Percentiles rank a stretch among this genome's conserved stretches.
These are phyloP conservation scores for Myriosclerotinia duriaeana DNA, from an alignment of 2,329 filamentous ascomycete species.

Conservation along the genomic window DNA sequence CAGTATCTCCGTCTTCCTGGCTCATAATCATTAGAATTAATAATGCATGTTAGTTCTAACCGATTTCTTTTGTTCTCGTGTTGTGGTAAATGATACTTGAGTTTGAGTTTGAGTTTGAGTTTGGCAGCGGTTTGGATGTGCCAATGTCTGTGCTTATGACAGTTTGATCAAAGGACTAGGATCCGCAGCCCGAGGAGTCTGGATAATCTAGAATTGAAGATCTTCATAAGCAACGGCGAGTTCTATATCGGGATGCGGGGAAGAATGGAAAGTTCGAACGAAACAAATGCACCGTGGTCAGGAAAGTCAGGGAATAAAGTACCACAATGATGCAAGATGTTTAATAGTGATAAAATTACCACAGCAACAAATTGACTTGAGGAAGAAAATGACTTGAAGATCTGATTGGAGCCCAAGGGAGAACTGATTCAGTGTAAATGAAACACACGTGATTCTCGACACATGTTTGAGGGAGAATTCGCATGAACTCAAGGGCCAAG, in stretches of 20 bases:
- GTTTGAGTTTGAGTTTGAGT: conserved; percentile 3
- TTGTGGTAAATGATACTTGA: not conserved
- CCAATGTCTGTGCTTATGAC: not conserved
- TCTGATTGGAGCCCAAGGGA: not conserved
- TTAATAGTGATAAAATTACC: not conserved
- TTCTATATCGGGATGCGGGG: not conserved
- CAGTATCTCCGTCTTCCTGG: no score
- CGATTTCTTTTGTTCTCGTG: no score
- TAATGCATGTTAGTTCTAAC: no score
- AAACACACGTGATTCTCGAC: conserved; percentile 3
- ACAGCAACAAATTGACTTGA: not conserved
- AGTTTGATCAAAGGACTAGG: not conserved
- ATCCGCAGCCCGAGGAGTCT: not conserved
- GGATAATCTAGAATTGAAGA: not conserved
- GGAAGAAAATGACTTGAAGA: not conserved
- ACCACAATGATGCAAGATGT: not conserved
- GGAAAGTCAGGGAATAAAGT: no score
- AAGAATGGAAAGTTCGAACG: not conserved
- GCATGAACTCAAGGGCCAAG: not conserved
- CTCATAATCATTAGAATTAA: no score
- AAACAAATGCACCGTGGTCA: not conserved
- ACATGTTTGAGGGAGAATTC: conserved; percentile 2
- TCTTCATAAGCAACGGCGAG: not conserved
- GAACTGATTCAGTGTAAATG: not conserved
- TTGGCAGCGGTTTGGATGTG: not conserved